Base-by-base conservation (phyloP, 2,329 filamentous ascomycete genomes). In the Cercospora sp. region DNA sequence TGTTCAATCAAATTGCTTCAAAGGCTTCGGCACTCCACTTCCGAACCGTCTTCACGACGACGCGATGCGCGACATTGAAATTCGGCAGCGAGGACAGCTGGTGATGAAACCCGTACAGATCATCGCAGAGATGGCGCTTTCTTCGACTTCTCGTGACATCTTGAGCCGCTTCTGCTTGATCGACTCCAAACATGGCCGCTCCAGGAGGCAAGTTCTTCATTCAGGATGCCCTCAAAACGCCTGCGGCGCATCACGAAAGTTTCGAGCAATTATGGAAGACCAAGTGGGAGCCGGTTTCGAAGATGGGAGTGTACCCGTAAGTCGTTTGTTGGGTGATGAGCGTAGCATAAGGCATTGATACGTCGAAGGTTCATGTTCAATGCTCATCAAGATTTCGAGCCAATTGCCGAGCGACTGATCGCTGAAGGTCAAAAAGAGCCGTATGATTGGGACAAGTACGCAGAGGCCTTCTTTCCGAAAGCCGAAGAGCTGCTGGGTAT, bases 221-320 rank as follows among this genome's bases (percentile, higher is more conserved):
- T n/a, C 79, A 84, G 67, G 79, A 83, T 13, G 81, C 81, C 48
- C 69, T 85, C 31, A 74, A 77, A 30, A 79, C 74, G 20, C 76
- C 76, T 12, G 83, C 82, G 5, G 69, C 76, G 31, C 83, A 84
- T 69, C 83, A 85, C 70, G 81, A 83, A 70, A 81, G 77, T 67
- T 84, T 79, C 70, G 74, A 80, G 69, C 77, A 82, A 71, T 75
- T 84, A 30, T 93, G 91, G 90, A 89, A 91, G 80, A 91, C 88
- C 6, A 92, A 91, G 79, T 93, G 90, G 90, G 89, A 89, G 79
- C 82, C 85, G 72, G 88, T 88, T 72, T 76, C 72, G 42, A 74
- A 78, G 39, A 88, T 88, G 79, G 84, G 87, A 66, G 83, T 92
- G 8, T 79, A 79, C 53, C 77, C 77, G 28, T 66, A 39, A 16